Conservation (phyloP, 2,329 filamentous ascomycete species). For the Colletotrichum sp. region DNA sequence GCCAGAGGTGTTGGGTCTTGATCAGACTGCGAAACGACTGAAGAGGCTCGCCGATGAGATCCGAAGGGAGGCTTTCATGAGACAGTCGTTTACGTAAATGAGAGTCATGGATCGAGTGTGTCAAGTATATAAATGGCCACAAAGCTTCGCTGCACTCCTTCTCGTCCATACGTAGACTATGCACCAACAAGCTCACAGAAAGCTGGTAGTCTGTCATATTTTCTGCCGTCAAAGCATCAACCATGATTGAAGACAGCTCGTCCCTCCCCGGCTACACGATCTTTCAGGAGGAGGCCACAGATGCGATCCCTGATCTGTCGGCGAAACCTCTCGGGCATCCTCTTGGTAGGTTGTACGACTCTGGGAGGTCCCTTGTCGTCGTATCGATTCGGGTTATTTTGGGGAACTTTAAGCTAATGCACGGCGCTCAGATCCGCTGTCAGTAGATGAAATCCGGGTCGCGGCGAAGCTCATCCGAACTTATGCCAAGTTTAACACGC, state of each 20-base stretch:
- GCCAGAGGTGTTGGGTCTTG: not conserved
- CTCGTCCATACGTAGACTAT: not conserved
- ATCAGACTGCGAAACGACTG: not conserved
- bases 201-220: not conserved
- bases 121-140: not conserved
- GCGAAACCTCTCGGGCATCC: slow-evolving; percentile 38
- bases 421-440: slow-evolving; percentile 52
- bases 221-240: slow-evolving; percentile 18
- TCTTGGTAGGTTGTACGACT: slow-evolving; percentile 31
- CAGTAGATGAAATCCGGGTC: slow-evolving; percentile 56
- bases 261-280: slow-evolving; percentile 51
- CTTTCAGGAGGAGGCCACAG: slow-evolving; percentile 45
- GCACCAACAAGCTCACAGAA: not conserved
- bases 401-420: not conserved
- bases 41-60: not conserved
- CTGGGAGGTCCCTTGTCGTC: not conserved
- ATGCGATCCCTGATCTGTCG: slow-evolving; percentile 37
- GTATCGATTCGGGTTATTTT: not conserved
- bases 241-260: slow-evolving; percentile 46
- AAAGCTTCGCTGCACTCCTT: not conserved
- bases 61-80: slow-evolving; percentile 20
- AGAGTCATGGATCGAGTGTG: not conserved
- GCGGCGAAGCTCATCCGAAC: slow-evolving; percentile 54
- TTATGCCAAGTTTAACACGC: slow-evolving; percentile 33
- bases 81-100: slow-evolving; percentile 26